phyloP scores from a whole-genome alignment of 305 asterid species.

The Coffea humblotiana region DNA sequence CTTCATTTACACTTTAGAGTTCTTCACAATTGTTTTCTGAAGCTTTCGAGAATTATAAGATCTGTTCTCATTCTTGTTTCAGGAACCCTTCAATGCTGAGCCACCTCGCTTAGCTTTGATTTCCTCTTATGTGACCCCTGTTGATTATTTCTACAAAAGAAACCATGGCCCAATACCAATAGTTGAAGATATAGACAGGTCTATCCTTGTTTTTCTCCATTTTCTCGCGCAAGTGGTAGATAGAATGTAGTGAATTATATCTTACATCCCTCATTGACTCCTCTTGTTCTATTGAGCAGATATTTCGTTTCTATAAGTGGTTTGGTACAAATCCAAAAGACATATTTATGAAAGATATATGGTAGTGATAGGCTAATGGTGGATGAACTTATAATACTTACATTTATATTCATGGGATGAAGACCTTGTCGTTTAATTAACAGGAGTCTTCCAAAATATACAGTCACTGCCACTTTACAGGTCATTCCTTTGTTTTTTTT shows the following conservation, averaged over 20 bases:
- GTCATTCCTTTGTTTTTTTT: slow-evolving; percentile 26
- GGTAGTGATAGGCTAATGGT: slow-evolving; percentile 38
- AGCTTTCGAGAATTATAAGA: background rate
- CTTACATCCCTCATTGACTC: background rate
- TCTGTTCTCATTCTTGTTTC: slow-evolving; percentile 13
- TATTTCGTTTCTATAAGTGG: slow-evolving; percentile 67
- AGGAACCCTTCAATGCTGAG: slow-evolving; percentile 97
- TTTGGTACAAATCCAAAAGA: slow-evolving; percentile 42
- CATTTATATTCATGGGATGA: slow-evolving; percentile 10
- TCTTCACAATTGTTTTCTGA: background rate
- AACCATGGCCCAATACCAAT: slow-evolving; percentile 93
- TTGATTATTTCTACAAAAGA: slow-evolving; percentile 84
- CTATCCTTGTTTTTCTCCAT: background rate
- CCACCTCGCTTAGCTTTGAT: slow-evolving; percentile 71
- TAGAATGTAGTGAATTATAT: background rate
- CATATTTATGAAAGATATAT: slow-evolving; percentile 73
- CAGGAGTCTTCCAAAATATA: slow-evolving; percentile 84
- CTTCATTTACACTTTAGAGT: background rate
- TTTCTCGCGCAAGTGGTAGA: background rate
- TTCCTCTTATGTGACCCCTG: slow-evolving; percentile 75
- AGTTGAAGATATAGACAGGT: slow-evolving; percentile 74
- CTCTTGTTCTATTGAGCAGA: slow-evolving; percentile 41
- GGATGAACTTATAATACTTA: slow-evolving; percentile 16
- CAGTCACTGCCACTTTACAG: slow-evolving; percentile 90
- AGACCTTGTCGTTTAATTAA: slow-evolving; percentile 24